phyloP scores from a whole-genome alignment of 768 basidiomycete species.

The Pleurotus cornucopiae region DNA sequence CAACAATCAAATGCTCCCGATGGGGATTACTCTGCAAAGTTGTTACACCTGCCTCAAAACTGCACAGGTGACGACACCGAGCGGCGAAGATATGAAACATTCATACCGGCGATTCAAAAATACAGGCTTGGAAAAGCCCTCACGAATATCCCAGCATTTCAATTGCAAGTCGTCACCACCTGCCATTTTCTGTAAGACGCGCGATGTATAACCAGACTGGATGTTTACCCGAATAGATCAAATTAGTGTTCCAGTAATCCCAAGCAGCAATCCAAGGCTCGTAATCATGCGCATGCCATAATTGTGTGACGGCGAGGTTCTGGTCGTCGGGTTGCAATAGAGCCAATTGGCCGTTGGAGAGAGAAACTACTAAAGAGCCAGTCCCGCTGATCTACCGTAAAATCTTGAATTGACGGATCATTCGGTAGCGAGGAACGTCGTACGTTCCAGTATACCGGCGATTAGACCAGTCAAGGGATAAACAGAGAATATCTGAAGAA shows the following conservation, averaged over 20 bases:
- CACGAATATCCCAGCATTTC: slow-evolving; percentile 88
- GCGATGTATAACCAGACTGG: background rate
- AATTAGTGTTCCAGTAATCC: slow-evolving; percentile 78
- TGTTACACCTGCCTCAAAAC: slow-evolving; percentile 92
- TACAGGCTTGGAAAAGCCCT: slow-evolving; percentile 52
- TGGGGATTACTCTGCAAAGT: slow-evolving; percentile 82
- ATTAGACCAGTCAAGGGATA: slow-evolving; percentile 93
- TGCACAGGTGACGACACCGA: slow-evolving; percentile 22
- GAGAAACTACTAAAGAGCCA: slow-evolving; percentile 70
- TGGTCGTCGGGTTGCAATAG: slow-evolving; percentile 49
- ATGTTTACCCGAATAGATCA: slow-evolving; percentile 77
- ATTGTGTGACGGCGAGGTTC: slow-evolving; percentile 40
- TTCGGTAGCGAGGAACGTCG: slow-evolving; percentile 11
- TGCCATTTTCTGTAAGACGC: slow-evolving; percentile 22
- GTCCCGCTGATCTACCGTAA: slow-evolving; percentile 28
- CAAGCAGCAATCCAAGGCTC: slow-evolving; percentile 95
- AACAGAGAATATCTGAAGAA: slow-evolving; percentile 62
- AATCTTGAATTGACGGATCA: background rate
- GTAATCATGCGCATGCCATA: slow-evolving; percentile 87
- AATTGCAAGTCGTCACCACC: slow-evolving; percentile 91
- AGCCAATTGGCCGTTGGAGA: slow-evolving; percentile 76
- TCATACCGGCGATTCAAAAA: slow-evolving; percentile 71
- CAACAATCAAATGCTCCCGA: slow-evolving; percentile 77
- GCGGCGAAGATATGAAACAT: background rate
- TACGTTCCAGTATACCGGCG: slow-evolving; percentile 49